These are phyloP conservation scores for Trichophyton verrucosum DNA, from an alignment of 2,329 filamentous ascomycete species.

Conservation along the genomic window DNA sequence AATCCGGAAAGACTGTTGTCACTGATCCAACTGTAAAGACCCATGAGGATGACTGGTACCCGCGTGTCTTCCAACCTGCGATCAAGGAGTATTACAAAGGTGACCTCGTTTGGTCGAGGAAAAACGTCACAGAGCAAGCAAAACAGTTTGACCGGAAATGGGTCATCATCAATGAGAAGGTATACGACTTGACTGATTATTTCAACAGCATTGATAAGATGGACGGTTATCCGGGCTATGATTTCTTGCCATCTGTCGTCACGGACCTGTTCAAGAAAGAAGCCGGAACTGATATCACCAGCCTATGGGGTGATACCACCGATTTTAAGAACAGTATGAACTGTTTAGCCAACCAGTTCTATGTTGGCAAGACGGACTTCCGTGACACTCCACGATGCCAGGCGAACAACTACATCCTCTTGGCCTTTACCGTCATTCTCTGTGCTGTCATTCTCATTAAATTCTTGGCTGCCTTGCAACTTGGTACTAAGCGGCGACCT, in stretches of 20 bases:
- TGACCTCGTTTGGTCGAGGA: constrained; percentile 58
- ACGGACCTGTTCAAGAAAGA: constrained; percentile 58
- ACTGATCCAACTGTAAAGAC: constrained; percentile 47
- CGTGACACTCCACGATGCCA: constrained; percentile 62
- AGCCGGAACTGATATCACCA: constrained; percentile 66
- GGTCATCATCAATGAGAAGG: constrained; percentile 60
- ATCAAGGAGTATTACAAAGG: constrained; percentile 85
- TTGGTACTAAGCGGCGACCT: constrained; percentile 81
- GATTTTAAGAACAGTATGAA: constrained; percentile 54
- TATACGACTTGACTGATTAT: constrained; percentile 91
- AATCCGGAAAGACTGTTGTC: constrained; percentile 47
- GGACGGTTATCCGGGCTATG: constrained; percentile 46
- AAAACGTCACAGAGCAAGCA: constrained; percentile 52
- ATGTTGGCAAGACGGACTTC: constrained; percentile 75
- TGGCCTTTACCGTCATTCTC: constrained; percentile 76
- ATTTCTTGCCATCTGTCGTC: constrained; percentile 60
- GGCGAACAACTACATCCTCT: constrained; percentile 80
- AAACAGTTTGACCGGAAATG: constrained; percentile 57
- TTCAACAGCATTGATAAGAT: constrained; percentile 58
- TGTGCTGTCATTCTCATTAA: constrained; percentile 71
- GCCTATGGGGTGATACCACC: constrained; percentile 44
- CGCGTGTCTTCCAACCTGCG: constrained; percentile 55
- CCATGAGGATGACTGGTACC: constrained; percentile 62
- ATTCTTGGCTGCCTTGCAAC: constrained; percentile 84
- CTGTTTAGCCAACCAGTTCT: constrained; percentile 76